Evolutionary conservation across 2,329 filamentous ascomycete genomes (phyloP).

Genomic region (Lachnellula arida): DNA sequence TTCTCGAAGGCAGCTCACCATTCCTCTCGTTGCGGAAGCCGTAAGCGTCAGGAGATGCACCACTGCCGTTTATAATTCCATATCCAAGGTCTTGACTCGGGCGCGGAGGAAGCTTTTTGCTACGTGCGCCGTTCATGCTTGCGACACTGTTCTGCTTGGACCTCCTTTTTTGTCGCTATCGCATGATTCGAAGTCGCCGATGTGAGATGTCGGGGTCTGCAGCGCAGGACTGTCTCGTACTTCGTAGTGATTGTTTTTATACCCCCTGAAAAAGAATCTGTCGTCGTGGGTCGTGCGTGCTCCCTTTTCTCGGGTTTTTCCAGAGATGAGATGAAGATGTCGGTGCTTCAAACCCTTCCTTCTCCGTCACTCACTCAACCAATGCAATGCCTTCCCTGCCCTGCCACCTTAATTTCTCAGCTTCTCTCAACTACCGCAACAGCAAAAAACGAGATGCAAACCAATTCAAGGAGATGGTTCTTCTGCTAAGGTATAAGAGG

Average conservation of each 20-base stretch:
- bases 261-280: neutral
- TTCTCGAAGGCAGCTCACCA: constrained; percentile 9
- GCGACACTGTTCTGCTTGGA: neutral
- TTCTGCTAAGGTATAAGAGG: no score
- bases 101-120: constrained; percentile 17
- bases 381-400: no score
- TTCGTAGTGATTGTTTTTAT: neutral
- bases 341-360: neutral
- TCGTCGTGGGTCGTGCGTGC: neutral
- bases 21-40: constrained; percentile 9
- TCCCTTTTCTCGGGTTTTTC: neutral
- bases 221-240: neutral
- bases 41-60: constrained; percentile 9
- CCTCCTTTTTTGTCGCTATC: constrained; percentile 2
- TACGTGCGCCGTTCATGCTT: constrained; percentile 7
- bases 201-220: neutral
- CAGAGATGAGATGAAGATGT: neutral
- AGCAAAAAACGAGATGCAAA: no score
- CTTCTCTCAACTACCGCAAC: no score
- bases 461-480: no score
- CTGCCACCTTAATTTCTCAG: neutral
- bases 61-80: constrained; percentile 4
- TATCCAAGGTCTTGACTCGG: constrained; percentile 20
- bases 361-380: neutral
- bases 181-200: constrained; percentile 2